Evolutionary conservation across 2,329 filamentous ascomycete species (phyloP), one percentile per base, ranked within the genome.

Genomic region (Phialophora tarda): DNA sequence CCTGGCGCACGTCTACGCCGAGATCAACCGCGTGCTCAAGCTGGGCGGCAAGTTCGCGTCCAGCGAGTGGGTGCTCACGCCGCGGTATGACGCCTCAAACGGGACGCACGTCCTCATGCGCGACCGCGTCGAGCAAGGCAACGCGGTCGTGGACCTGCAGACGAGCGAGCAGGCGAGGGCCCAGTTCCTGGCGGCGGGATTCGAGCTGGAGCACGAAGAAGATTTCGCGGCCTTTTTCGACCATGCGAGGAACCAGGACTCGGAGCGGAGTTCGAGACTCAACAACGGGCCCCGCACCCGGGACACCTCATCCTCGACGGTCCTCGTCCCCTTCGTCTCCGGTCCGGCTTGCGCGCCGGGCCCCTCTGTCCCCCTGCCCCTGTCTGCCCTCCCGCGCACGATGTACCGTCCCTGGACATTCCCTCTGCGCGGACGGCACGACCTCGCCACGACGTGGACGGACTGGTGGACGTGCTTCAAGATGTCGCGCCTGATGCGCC

Each of bases 31-130:
- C n/a, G 75, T 77, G 1, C 66, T 77, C 28, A 76, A 75, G 56
- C 73, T 72, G 1, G 74, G 73, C 4, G 74, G 71, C 5, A 26
- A 62, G 10, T 73, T 76, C 63, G 75, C 72, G 4, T 67, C 74
- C 11, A 70, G 71, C 28, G 75, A 77, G 57, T 75, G 74, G 75
- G 71, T 76, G 50, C 71, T 76, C 59, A 77, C 74, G 11, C 71
- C 73, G 30, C 64, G 59, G 12, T 76, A 71, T 47, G 71, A 77
- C 65, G 67, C 70, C 2, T 51, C 48, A 17, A 69, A 75, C 57
- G 47, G 65, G 7, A 24, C 63, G 10, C 74, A 76, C 61, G 62
- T 71, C 12, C 63, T 58, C 1, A 73, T 76, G 30, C 70, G 74
- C 11, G 68, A 73, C 17, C 67, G 68, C 1, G 72, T 77, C 26